Evolutionary conservation across 2,329 filamentous ascomycete genomes (phyloP).

Genomic region (Paraphaeosphaeria sporulosa): DNA sequence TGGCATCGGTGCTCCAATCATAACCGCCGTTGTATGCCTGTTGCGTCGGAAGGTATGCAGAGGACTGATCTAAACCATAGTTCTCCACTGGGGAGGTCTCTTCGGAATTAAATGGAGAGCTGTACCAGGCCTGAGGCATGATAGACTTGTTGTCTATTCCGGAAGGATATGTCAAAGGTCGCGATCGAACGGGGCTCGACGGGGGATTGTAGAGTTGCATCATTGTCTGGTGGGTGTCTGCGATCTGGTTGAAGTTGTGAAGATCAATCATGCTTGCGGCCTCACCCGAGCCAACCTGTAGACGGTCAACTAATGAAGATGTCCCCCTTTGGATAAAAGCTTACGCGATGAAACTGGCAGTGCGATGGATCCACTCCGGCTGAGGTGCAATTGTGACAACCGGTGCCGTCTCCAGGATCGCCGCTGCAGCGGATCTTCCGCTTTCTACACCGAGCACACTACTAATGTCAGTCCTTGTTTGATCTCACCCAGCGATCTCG

Average conservation of each 20-base stretch:
- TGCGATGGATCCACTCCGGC: slow-evolving; percentile 68
- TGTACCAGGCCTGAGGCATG: slow-evolving; percentile 32
- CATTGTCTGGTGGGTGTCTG: slow-evolving; percentile 30
- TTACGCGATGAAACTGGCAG: slow-evolving; percentile 83
- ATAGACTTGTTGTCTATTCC: slow-evolving; percentile 30
- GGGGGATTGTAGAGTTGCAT: slow-evolving; percentile 30
- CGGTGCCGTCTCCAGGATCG: slow-evolving; percentile 75
- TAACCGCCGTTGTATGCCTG: slow-evolving; percentile 24
- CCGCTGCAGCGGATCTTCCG: slow-evolving; percentile 96
- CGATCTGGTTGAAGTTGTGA: slow-evolving; percentile 26
- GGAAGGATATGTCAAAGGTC: slow-evolving; percentile 23
- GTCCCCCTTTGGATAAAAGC: not conserved
- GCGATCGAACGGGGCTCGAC: slow-evolving; percentile 19
- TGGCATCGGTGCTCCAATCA: slow-evolving; percentile 29
- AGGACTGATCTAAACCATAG: slow-evolving; percentile 33
- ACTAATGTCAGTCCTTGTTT: slow-evolving; percentile 7
- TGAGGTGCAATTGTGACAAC: slow-evolving; percentile 83
- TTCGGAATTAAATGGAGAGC: slow-evolving; percentile 29
- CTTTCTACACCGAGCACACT: slow-evolving; percentile 91
- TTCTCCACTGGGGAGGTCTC: slow-evolving; percentile 39
- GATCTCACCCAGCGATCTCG: too few relatives aligned
- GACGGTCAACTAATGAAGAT: slow-evolving; percentile 15
- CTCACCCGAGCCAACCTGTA: slow-evolving; percentile 43
- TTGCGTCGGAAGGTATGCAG: slow-evolving; percentile 29
- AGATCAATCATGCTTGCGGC: slow-evolving; percentile 34